These are phyloP conservation scores for Phytopythium delawarense DNA, from an alignment of 352 stramenopile species.

Conservation along the genomic window DNA sequence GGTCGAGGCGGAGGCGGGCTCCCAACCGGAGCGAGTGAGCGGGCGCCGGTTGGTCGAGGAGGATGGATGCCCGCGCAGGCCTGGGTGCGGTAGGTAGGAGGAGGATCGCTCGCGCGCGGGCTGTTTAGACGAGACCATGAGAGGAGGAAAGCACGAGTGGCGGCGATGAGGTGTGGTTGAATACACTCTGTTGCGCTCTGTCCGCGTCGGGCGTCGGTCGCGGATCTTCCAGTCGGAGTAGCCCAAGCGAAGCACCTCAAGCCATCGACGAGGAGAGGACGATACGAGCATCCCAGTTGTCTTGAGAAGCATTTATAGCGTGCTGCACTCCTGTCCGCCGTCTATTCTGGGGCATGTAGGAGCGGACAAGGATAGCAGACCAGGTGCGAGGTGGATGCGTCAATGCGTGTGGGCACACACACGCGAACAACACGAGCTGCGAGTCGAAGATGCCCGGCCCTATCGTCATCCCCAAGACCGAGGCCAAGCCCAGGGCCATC, in stretches of 20 bases:
- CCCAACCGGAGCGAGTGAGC: background rate
- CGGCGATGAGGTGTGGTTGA: background rate
- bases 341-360: background rate
- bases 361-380: background rate
- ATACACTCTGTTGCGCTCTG: background rate
- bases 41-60: background rate
- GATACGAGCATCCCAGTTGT: no score
- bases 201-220: background rate
- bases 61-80: background rate
- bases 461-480: background rate
- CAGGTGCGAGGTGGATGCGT: background rate
- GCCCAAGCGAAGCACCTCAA: no score
- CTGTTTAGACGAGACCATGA: slow-evolving; percentile 4
- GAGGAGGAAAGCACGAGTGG: background rate
- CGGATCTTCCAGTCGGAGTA: no score
- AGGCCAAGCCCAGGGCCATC: background rate
- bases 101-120: background rate
- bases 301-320: background rate
- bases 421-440: background rate
- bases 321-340: background rate
- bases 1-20: background rate
- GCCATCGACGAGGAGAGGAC: no score
- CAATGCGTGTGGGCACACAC: background rate
- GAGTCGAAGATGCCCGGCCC: background rate
- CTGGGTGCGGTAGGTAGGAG: background rate